Conservation (phyloP, 2,329 filamentous ascomycete species). For the Aspergillus costaricaensis region DNA sequence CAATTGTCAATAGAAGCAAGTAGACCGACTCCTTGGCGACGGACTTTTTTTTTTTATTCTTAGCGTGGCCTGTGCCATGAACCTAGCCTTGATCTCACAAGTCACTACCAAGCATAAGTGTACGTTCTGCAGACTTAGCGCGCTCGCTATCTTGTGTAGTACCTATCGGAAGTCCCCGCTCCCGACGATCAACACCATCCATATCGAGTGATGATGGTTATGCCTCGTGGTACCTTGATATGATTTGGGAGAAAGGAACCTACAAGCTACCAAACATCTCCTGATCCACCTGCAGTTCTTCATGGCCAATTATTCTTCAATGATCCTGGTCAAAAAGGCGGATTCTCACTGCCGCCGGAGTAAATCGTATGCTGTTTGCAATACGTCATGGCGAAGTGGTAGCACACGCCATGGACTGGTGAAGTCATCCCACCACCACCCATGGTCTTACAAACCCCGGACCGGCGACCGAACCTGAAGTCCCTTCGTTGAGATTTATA, state of each 20-base stretch:
- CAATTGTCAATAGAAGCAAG: too few relatives aligned
- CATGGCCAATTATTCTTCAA: neutral
- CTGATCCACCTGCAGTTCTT: neutral
- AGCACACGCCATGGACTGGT: conserved; percentile 6
- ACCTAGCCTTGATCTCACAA: neutral
- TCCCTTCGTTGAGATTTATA: neutral
- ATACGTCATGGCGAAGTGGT: conserved; percentile 15
- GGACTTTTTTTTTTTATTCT: too few relatives aligned
- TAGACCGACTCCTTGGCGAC: too few relatives aligned
- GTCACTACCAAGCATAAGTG: neutral
- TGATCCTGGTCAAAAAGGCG: too few relatives aligned
- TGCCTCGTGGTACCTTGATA: neutral
- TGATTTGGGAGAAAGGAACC: neutral
- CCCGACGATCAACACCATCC: neutral
- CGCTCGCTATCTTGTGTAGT: neutral
- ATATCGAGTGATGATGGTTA: neutral
- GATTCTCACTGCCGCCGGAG: neutral
- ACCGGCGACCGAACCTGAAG: neutral
- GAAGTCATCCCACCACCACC: conserved; percentile 16
- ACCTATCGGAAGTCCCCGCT: conserved; percentile 1
- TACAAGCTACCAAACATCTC: neutral
- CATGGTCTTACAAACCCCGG: conserved; percentile 1
- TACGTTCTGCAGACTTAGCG: neutral
- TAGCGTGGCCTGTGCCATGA: too few relatives aligned
- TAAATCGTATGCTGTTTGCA: neutral